phyloP scores from a whole-genome alignment of 768 basidiomycete species.

The Austroboletus eburneus region DNA sequence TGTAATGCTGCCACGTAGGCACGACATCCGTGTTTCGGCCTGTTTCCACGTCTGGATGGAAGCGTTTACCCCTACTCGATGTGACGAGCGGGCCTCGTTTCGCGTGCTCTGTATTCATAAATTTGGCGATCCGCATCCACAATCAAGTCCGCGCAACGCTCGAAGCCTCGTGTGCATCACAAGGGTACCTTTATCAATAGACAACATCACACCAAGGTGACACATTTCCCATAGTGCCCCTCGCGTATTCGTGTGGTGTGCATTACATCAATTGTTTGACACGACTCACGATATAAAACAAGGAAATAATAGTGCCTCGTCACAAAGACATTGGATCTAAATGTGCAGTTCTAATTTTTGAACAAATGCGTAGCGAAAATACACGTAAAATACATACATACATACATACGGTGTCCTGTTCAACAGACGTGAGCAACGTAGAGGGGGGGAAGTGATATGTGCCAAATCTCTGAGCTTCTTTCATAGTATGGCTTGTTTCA shows the following conservation, averaged over 20 bases:
- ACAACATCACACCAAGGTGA: no score
- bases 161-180: no score
- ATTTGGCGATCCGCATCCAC: constrained; percentile 15
- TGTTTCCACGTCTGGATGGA: neutral
- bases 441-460: no score
- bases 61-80: constrained; percentile 1
- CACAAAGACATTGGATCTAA: no score
- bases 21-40: no score
- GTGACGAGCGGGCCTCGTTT: neutral
- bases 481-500: no score
- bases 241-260: neutral
- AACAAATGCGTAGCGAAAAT: neutral
- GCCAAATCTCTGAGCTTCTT: no score
- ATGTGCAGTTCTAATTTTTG: neutral
- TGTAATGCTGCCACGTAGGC: neutral
- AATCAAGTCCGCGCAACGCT: constrained; percentile 9
- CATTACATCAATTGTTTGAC: neutral
- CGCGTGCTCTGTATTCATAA: neutral
- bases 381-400: neutral
- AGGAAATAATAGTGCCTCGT: no score
- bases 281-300: no score
- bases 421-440: no score
- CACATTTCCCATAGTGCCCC: no score
- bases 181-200: neutral
- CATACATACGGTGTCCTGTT: no score